phyloP scores from a whole-genome alignment of 495 filamentous ascomycete species.

The Chlorociboria aeruginascens region DNA sequence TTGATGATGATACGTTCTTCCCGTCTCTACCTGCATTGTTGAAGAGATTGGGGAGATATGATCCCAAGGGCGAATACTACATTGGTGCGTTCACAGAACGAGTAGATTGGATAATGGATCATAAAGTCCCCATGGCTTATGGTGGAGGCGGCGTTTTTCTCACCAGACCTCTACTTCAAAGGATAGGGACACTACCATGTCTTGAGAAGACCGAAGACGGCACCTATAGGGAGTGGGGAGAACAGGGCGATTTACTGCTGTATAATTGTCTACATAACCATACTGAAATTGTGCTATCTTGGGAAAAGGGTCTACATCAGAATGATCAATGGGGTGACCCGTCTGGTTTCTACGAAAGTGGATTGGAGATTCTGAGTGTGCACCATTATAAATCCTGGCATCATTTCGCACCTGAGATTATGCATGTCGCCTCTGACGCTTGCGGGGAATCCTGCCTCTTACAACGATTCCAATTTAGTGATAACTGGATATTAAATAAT shows the following conservation, averaged over 20 bases:
- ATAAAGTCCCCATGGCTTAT: slow-evolving; percentile 33
- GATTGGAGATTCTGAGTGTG: slow-evolving; percentile 38
- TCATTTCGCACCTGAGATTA: slow-evolving; percentile 34
- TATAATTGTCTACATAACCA: slow-evolving; percentile 41
- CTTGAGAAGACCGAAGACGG: slow-evolving; percentile 18
- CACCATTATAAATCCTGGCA: slow-evolving; percentile 49
- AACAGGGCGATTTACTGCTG: slow-evolving; percentile 23
- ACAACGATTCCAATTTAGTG: slow-evolving; percentile 43
- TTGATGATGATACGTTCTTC: slow-evolving; percentile 41
- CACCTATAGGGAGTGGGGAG: slow-evolving; percentile 7
- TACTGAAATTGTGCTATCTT: slow-evolving; percentile 35
- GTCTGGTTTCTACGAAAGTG: slow-evolving; percentile 45
- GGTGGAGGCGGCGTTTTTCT: slow-evolving; percentile 51
- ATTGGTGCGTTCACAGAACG: slow-evolving; percentile 46
- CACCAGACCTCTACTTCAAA: slow-evolving; percentile 34
- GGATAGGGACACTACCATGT: slow-evolving; percentile 25
- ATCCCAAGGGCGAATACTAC: slow-evolving; percentile 35
- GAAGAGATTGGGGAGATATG: slow-evolving; percentile 31
- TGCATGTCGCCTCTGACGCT: slow-evolving; percentile 32
- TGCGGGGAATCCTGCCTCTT: slow-evolving; percentile 46
- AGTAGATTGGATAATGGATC: slow-evolving; percentile 22
- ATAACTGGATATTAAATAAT: slow-evolving; percentile 45
- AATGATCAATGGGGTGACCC: slow-evolving; percentile 38
- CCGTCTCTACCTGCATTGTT: slow-evolving; percentile 38
- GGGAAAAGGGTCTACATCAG: slow-evolving; percentile 40